Evolutionary conservation across 1,284 basidiomycete species (phyloP), one percentile per base, ranked within the genome.

Genomic region (Filobasidium uniguttulatum): DNA sequence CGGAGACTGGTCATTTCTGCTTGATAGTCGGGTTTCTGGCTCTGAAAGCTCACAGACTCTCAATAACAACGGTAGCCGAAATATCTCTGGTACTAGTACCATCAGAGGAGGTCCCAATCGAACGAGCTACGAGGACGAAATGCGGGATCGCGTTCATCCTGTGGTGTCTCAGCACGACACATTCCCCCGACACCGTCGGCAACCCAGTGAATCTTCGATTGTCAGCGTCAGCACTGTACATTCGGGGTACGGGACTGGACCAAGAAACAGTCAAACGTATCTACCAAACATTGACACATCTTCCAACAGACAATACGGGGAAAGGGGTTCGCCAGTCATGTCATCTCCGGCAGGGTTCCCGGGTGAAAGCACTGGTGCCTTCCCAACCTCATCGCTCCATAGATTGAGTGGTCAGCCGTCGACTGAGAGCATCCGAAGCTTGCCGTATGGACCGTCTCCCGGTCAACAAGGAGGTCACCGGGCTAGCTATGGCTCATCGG

Each of bases 151-250:
- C 30, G 52, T 53, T 36, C 50, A 50, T 44, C 51, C 57, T 5
- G 48, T 51, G 26, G 50, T 44, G 5, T 43, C 43, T 17, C 52
- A 50, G 12, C 52, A 48, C 25, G 55, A 53, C 35, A 34, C 43
- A 31, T 55, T 33, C 55, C 53, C 14, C 57, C 54, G 55, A 44
- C 67, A 69, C 54, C 50, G 59, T 25, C 58, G 67, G 9, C 64
- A 64, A 57, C 57, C 60, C 9, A 67, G 65, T 1, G 67, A 68
- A 41, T 63, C 66, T 20, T 67, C 64, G 2, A 56, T 70, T 2
- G 46, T 55, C 9, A 52, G 49, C 20, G 48, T 61, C 0, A 66
- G 65, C 48, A 66, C 61, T 23, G 58, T 59, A 19, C 63, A 65
- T 51, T 66, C 66, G 1, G 57, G 53, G 36, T 59, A 48, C 46